Percentiles rank a stretch among this genome's conserved stretches.
Conservation (phyloP, 2,329 filamentous ascomycete species). For the Beauveria sp. region DNA sequence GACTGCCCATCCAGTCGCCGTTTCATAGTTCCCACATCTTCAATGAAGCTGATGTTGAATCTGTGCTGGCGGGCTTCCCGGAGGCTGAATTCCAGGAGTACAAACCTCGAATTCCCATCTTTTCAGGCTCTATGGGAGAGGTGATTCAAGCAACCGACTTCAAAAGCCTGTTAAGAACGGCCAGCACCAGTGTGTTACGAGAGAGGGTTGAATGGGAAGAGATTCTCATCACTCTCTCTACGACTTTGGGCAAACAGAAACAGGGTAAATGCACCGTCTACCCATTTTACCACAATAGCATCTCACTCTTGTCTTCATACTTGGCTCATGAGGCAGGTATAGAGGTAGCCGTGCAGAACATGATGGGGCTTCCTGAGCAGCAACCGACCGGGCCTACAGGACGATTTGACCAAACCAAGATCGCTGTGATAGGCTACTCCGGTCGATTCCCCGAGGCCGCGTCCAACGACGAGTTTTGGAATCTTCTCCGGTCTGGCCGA, state of each 20-base stretch:
- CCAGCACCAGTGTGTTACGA: not conserved
- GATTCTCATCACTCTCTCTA: not conserved
- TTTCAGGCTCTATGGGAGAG: not conserved
- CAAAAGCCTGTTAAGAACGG: not conserved
- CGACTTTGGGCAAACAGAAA: not conserved
- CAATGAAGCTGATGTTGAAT: not conserved
- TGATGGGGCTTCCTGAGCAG: not conserved
- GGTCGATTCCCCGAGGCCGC: constrained; percentile 37
- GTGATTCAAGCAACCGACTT: not conserved
- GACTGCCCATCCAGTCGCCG: constrained; percentile 16
- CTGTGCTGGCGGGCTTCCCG: not conserved
- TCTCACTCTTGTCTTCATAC: not conserved
- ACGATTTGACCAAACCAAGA: constrained; percentile 37
- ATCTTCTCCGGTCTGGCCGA: constrained; percentile 57
- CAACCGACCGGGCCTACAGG: not conserved
- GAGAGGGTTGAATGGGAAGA: not conserved
- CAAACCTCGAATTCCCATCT: not conserved
- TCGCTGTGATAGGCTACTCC: constrained; percentile 68
- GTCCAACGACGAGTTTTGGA: constrained; percentile 46
- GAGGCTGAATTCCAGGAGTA: not conserved
- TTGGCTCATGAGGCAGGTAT: not conserved
- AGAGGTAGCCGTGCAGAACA: not conserved
- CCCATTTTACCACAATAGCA: not conserved
- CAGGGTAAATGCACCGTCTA: not conserved
- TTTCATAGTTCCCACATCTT: constrained; percentile 20